Base-by-base conservation (phyloP, 768 basidiomycete genomes). In the Suillus subluteus region DNA sequence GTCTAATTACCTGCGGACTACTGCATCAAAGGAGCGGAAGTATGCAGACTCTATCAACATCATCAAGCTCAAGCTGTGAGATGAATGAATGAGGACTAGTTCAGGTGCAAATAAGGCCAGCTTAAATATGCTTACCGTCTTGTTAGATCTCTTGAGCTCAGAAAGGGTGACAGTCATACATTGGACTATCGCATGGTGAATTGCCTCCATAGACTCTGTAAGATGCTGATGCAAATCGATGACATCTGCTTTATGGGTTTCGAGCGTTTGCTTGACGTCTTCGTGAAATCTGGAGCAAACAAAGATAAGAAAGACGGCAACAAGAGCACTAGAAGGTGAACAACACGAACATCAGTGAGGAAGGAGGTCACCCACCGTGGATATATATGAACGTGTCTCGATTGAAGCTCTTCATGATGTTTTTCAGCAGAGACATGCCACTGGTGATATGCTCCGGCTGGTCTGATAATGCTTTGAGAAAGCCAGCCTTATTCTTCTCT, bases 401-500 rank as follows among this genome's bases (percentile, higher is more conserved):
- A 81, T 69, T 96, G 94, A 11, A 99, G 84, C 75, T 97, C 95
- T 95, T 95, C 87, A 99, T 89, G 68, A 97, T 92, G 62, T 91
- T 95, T 72, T 90, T 92, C 26, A 99, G 81, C 1, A 97, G 98
- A 1, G 93, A 95, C 76, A 99, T 79, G 1, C 96, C 97, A 68
- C 88, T 94, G 0, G 92, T 96, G 67, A 99, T 97, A 68, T 91
- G 88, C 75, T 99, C 98, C 5, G 97, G 95, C 71, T 98, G 92
- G 76, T 99, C 98, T 2, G 95, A 94, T 74, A 99, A 98, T 0
- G 95, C 98, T 78, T 99, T 99, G 69, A 98, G 81, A 77, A 99
- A 99, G 1, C 97, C 97, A 2, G 82, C 83, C 75, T 85, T 87
- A 80, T 98, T 99, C 80, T 91, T 88, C 77, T 98, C 91, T 46